These are phyloP conservation scores for Lachnellula occidentalis DNA, from an alignment of 2,329 filamentous ascomycete species.

Conservation along the genomic window DNA sequence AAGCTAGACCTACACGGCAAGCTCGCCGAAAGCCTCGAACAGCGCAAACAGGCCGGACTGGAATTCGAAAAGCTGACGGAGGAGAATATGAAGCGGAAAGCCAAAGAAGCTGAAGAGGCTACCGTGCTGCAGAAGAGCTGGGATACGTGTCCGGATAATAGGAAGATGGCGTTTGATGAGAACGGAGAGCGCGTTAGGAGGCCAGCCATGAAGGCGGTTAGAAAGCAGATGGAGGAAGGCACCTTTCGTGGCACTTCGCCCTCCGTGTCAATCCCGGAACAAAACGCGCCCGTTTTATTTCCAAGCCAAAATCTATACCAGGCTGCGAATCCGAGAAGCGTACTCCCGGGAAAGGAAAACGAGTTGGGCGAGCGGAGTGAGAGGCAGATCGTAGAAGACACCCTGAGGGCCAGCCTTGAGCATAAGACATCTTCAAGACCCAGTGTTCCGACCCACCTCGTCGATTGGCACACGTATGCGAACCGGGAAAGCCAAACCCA, in stretches of 20 bases:
- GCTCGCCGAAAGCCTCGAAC: not conserved
- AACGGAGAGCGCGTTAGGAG: not conserved
- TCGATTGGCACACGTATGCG: too few species aligned
- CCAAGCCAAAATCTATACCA: not conserved
- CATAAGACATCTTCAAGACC: too few species aligned
- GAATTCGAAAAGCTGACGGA: not conserved
- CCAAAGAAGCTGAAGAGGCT: not conserved
- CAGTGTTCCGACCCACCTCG: too few species aligned
- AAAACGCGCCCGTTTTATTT: not conserved
- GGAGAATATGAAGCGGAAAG: not conserved
- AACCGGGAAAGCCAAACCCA: too few species aligned
- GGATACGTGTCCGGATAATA: not conserved
- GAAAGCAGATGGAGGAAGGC: not conserved
- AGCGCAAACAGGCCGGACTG: not conserved
- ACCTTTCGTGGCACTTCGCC: not conserved
- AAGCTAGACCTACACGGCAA: not conserved
- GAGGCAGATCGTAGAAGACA: too few species aligned
- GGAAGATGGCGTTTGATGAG: not conserved
- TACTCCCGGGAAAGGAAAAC: too few species aligned
- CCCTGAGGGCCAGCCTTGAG: too few species aligned
- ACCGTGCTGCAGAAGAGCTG: not conserved
- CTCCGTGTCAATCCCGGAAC: not conserved
- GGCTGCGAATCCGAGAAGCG: too few species aligned
- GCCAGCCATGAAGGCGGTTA: not conserved
- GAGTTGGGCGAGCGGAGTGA: too few species aligned